Percentiles rank a stretch among this genome's conserved stretches.
phyloP scores from a whole-genome alignment of 1,284 basidiomycete species.

The Irpex lacteus region DNA sequence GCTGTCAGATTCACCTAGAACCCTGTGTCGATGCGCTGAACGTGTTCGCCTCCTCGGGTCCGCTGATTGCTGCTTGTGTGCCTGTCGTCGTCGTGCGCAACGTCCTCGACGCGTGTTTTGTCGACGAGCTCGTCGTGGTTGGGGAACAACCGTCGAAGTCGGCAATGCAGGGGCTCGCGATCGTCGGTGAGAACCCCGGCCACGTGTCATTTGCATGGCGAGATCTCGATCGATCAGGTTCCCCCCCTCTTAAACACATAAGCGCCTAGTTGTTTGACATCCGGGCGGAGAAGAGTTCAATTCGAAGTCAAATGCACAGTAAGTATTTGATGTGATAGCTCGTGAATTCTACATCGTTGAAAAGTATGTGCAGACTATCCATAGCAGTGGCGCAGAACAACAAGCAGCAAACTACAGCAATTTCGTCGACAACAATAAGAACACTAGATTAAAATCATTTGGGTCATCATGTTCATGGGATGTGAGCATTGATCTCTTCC shows the following conservation, averaged over 20 bases:
- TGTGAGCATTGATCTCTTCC: constrained; percentile 34
- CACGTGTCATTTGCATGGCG: background rate
- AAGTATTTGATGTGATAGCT: background rate
- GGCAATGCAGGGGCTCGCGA: background rate
- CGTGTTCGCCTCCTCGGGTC: background rate
- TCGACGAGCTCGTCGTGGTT: background rate
- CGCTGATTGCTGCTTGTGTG: too few species aligned
- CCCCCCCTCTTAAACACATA: background rate
- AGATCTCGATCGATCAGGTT: background rate
- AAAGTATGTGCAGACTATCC: background rate
- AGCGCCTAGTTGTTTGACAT: too few species aligned
- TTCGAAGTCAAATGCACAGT: background rate
- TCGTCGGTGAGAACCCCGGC: background rate
- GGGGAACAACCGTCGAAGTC: background rate
- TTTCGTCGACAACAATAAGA: constrained; percentile 5
- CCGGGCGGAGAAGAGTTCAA: too few species aligned
- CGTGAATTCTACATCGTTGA: background rate
- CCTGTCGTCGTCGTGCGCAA: too few species aligned
- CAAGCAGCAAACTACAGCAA: constrained; percentile 7
- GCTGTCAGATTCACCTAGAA: background rate
- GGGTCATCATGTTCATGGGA: constrained; percentile 20
- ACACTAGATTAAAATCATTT: background rate
- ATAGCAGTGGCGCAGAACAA: background rate
- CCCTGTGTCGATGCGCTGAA: background rate
- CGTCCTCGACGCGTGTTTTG: too few species aligned